These are phyloP conservation scores for Komagataella phaffii DNA, from an alignment of 805 yeast genomes.

Conservation along the genomic window DNA sequence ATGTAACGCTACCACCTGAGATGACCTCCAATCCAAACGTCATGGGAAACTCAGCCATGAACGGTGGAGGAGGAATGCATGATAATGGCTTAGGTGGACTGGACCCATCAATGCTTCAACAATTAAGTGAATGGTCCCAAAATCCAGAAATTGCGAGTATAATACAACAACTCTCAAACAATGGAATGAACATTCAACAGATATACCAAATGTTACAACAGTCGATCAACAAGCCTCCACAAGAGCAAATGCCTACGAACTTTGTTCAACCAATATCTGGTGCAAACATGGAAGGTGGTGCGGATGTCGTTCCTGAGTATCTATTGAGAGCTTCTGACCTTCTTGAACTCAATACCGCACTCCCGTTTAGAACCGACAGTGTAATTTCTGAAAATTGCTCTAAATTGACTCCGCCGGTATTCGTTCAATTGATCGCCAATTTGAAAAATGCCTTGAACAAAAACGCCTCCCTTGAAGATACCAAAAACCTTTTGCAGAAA, in stretches of 20 bases:
- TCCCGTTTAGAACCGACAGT: constrained; percentile 27
- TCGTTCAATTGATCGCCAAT: constrained; percentile 56
- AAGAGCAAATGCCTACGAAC: not conserved
- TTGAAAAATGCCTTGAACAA: constrained; percentile 41
- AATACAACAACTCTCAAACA: constrained; percentile 20
- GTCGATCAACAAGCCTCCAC: constrained; percentile 7
- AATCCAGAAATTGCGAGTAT: constrained; percentile 19
- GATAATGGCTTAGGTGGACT: not conserved
- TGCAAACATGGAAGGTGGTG: constrained; percentile 2
- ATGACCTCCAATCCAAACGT: constrained; percentile 14
- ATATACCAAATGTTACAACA: constrained; percentile 16
- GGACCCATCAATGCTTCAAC: constrained; percentile 2
- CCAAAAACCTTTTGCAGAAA: not conserved
- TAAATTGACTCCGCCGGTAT: constrained; percentile 54
- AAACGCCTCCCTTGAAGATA: constrained; percentile 32
- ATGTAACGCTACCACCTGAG: constrained; percentile 44
- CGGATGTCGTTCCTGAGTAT: constrained; percentile 27
- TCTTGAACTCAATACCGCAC: constrained; percentile 16
- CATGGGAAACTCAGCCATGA: not conserved
- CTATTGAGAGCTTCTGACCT: constrained; percentile 33
- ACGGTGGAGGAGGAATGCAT: not conserved
- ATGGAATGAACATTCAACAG: constrained; percentile 21
- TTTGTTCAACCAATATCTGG: constrained; percentile 1
- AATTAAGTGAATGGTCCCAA: constrained; percentile 7
- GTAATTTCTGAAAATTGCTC: constrained; percentile 44